Percentiles rank a stretch among this genome's conserved stretches.
Conservation (phyloP, 345 rosid genomes). For the Nephelium lappaceum region DNA sequence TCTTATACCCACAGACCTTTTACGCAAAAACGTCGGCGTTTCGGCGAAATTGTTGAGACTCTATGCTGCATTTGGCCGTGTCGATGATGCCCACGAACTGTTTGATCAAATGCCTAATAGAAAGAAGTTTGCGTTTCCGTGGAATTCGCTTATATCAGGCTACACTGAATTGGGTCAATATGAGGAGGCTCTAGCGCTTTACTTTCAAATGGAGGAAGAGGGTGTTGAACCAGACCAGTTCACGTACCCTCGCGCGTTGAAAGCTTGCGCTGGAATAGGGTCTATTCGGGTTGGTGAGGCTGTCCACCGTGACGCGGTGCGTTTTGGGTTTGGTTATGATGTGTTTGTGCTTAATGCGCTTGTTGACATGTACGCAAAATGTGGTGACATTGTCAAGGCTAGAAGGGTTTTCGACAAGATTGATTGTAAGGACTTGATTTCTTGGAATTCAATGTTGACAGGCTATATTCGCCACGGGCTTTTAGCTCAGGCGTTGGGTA, state of each 20-base stretch:
- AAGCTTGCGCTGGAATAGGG: constrained; percentile 88
- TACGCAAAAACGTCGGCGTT: constrained; percentile 56
- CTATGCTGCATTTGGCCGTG: constrained; percentile 51
- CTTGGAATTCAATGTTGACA: constrained; percentile 83
- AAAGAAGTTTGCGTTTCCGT: constrained; percentile 59
- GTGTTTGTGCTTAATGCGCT: constrained; percentile 73
- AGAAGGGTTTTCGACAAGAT: constrained; percentile 69
- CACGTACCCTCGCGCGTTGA: constrained; percentile 81
- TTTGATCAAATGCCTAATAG: constrained; percentile 78
- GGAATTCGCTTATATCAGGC: constrained; percentile 91
- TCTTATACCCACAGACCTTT: constrained; percentile 53
- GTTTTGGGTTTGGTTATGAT: constrained; percentile 65
- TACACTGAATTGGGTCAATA: constrained; percentile 62
- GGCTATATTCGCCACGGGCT: constrained; percentile 69
- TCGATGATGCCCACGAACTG: constrained; percentile 68
- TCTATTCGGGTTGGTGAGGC: constrained; percentile 68
- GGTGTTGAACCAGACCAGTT: constrained; percentile 72
- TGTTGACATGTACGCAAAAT: constrained; percentile 89
- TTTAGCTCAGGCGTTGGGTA: constrained; percentile 48
- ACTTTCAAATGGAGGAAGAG: constrained; percentile 91
- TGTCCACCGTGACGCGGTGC: constrained; percentile 71
- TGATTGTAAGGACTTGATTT: constrained; percentile 51
- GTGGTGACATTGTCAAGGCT: constrained; percentile 85
- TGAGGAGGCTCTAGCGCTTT: constrained; percentile 83
- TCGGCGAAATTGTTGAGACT: constrained; percentile 65